These are phyloP conservation scores for Neonectria coccinea DNA, from an alignment of 2,329 filamentous ascomycete genomes.

Conservation along the genomic window DNA sequence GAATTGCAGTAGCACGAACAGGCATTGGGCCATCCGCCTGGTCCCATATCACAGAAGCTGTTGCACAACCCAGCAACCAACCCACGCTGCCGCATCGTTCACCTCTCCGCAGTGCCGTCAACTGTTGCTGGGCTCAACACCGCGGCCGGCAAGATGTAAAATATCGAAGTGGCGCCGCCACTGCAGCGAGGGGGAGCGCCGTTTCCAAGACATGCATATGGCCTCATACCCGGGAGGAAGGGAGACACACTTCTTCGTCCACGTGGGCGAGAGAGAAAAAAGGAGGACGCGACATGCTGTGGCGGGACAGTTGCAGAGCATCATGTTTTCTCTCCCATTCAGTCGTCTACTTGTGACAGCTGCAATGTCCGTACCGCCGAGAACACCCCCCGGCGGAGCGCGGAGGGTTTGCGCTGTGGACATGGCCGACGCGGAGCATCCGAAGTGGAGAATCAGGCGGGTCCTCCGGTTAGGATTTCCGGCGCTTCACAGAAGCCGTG, in stretches of 20 bases:
- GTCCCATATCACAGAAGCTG: conserved; percentile 2
- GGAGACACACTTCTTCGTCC: conserved; percentile 2
- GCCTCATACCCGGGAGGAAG: conserved; percentile 1
- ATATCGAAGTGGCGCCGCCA: conserved; percentile 12
- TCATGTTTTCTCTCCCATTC: neutral
- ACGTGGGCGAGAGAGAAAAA: conserved; percentile 16
- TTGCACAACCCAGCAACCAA: conserved; percentile 7
- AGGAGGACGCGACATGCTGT: neutral
- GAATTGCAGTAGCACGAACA: neutral
- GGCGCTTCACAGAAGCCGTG: neutral
- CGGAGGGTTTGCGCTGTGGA: neutral
- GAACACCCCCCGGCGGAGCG: neutral
- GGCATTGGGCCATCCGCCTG: neutral
- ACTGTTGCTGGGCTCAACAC: neutral
- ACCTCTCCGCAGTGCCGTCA: neutral
- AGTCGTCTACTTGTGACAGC: conserved; percentile 1
- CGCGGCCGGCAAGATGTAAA: neutral
- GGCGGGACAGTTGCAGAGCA: conserved; percentile 7
- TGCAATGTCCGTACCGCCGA: neutral
- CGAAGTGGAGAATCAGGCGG: neutral
- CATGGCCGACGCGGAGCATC: neutral
- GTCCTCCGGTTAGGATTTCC: neutral
- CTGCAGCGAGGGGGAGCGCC: neutral
- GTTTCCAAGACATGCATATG: conserved; percentile 18
- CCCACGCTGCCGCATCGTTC: conserved; percentile 9